phyloP scores from a whole-genome alignment of 2,329 filamentous ascomycete genomes.

The Aureobasidium lini region DNA sequence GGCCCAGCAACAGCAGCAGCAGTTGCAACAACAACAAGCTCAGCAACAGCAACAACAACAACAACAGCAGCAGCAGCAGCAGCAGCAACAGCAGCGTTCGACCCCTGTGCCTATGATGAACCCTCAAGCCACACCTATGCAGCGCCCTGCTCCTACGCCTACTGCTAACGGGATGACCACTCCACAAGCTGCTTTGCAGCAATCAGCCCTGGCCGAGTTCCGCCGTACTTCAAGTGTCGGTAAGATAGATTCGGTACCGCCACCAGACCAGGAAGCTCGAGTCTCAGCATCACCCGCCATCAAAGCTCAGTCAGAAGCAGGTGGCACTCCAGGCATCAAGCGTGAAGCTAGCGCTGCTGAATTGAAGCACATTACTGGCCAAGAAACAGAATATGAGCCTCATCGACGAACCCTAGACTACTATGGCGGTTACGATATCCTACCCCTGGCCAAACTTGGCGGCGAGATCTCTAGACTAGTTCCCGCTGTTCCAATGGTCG shows the following conservation, averaged over 20 bases:
- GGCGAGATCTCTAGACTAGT: conserved; percentile 60
- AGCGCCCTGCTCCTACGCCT: background rate
- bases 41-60: background rate
- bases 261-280: conserved; percentile 8
- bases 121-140: conserved; percentile 38
- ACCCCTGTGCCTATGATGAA: conserved; percentile 9
- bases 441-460: conserved; percentile 56
- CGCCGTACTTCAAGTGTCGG: conserved; percentile 22
- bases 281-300: conserved; percentile 14
- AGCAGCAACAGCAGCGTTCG: conserved; percentile 5
- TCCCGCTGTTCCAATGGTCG: conserved; percentile 65
- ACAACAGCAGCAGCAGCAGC: conserved; percentile 1
- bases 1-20: conserved; percentile 5
- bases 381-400: conserved; percentile 15
- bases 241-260: conserved; percentile 13
- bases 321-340: conserved; percentile 14
- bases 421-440: conserved; percentile 64
- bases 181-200: conserved; percentile 34
- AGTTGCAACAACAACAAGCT: conserved; percentile 3
- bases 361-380: background rate
- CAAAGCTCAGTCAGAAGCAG: conserved; percentile 10
- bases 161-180: conserved; percentile 26
- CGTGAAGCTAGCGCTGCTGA: conserved; percentile 13
- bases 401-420: conserved; percentile 19
- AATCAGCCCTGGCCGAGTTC: conserved; percentile 26